phyloP scores from a whole-genome alignment of 2,329 filamentous ascomycete species.

The Epichloe sibirici region DNA sequence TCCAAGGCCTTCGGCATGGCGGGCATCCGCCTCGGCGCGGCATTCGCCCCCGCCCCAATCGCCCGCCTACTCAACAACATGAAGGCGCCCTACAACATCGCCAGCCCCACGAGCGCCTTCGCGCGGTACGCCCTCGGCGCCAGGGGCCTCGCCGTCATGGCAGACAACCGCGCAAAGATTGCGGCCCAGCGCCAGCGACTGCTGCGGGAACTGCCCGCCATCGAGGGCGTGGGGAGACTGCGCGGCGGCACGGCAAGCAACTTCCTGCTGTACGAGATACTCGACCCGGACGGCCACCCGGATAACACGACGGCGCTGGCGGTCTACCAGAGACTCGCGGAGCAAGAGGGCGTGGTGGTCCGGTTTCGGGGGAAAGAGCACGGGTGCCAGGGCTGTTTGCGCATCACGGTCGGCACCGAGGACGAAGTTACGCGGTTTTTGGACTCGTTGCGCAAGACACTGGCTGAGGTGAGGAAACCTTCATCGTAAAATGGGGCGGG shows the following conservation, averaged over 20 bases:
- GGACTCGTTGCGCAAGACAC: constrained; percentile 43
- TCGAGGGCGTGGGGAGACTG: constrained; percentile 70
- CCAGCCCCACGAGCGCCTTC: constrained; percentile 73
- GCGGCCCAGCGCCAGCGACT: constrained; percentile 67
- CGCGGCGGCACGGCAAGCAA: constrained; percentile 73
- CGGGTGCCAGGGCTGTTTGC: constrained; percentile 76
- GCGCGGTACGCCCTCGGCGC: constrained; percentile 60
- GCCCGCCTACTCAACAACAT: constrained; percentile 76
- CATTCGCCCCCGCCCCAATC: constrained; percentile 65
- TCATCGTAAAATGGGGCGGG: neutral
- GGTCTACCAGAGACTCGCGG: constrained; percentile 76
- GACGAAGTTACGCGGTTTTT: constrained; percentile 73
- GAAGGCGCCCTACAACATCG: constrained; percentile 94
- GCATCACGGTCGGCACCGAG: constrained; percentile 88
- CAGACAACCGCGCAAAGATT: constrained; percentile 54
- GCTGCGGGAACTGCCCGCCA: constrained; percentile 56
- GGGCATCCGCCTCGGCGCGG: constrained; percentile 79
- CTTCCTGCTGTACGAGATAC: constrained; percentile 82
- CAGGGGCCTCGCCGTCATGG: constrained; percentile 62
- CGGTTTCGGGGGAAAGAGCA: constrained; percentile 87
- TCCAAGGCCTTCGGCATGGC: constrained; percentile 95
- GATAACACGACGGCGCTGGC: constrained; percentile 67
- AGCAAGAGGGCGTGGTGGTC: constrained; percentile 80
- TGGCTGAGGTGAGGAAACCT: constrained; percentile 30
- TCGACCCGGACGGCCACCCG: constrained; percentile 59